Conservation (phyloP, 2,329 filamentous ascomycete genomes). For the Exophiala sp. region DNA sequence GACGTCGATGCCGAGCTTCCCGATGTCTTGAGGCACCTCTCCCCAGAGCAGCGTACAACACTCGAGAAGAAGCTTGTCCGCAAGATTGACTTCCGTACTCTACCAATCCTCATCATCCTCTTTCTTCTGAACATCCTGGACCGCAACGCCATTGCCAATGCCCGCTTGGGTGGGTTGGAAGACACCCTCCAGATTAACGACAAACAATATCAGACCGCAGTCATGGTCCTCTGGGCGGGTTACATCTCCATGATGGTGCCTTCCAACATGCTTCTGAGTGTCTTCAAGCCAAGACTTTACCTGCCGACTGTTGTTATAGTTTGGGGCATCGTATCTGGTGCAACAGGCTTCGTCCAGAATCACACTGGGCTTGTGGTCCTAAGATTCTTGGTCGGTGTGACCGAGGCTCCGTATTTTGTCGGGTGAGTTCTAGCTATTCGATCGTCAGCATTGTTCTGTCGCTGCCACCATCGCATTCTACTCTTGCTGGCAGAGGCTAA, state of each 20-base stretch:
- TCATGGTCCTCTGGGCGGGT: conserved; percentile 31
- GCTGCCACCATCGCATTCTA: no score
- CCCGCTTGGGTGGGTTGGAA: conserved; percentile 31
- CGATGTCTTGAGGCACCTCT: no score
- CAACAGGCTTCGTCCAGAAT: conserved; percentile 36
- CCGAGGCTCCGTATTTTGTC: conserved; percentile 41
- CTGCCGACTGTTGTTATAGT: conserved; percentile 37
- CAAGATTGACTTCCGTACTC: conserved; percentile 66
- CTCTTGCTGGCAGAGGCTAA: background rate
- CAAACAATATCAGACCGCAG: conserved; percentile 34
- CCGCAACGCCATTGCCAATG: conserved; percentile 34
- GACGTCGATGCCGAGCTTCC: no score
- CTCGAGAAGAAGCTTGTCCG: conserved; percentile 53
- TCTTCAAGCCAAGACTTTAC: conserved; percentile 41
- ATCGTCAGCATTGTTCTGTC: no score
- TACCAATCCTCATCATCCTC: conserved; percentile 68
- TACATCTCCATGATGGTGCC: conserved; percentile 29
- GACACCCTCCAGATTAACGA: conserved; percentile 31
- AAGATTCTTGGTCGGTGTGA: conserved; percentile 42
- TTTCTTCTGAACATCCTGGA: conserved; percentile 45
- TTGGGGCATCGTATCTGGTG: conserved; percentile 35
- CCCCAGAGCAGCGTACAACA: background rate
- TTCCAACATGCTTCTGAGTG: conserved; percentile 32
- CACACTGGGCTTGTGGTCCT: conserved; percentile 40
- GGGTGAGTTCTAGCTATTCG: background rate